A percentile compares a stretch with the other conserved stretches of the same genome.
Conservation (phyloP, 2,329 filamentous ascomycete species). For the Ascochyta koolunga region DNA sequence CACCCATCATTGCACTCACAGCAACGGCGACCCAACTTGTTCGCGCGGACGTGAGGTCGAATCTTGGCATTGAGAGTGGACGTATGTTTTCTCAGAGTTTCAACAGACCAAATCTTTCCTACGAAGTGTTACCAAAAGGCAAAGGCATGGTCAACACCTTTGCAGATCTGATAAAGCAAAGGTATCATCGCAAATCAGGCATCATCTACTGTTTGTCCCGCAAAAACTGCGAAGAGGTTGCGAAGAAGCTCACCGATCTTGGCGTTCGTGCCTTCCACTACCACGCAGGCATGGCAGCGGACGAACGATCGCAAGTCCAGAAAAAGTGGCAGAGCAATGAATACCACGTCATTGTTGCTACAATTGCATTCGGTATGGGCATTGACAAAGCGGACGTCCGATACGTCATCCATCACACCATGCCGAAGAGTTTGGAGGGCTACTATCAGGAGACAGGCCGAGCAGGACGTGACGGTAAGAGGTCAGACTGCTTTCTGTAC, state of each 20-base stretch:
- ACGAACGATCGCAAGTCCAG: conserved; percentile 74
- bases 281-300: conserved; percentile 76
- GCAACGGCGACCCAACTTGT: conserved; percentile 95
- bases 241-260: conserved; percentile 68
- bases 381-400: conserved; percentile 97
- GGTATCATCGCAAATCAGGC: conserved; percentile 75
- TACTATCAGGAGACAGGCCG: conserved; percentile 99
- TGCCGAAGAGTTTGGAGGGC: conserved; percentile 94
- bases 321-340: conserved; percentile 79
- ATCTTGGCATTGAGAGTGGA: conserved; percentile 81
- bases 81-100: conserved; percentile 89
- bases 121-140: conserved; percentile 78
- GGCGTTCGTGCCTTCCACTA: conserved; percentile 81
- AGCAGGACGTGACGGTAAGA: conserved; percentile 87
- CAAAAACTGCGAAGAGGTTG: conserved; percentile 80
- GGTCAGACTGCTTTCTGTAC: conserved; percentile 87
- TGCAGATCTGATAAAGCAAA: conserved; percentile 70
- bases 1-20: conserved; percentile 93
- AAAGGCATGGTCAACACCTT: conserved; percentile 63
- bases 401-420: conserved; percentile 90
- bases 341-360: conserved; percentile 91
- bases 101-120: conserved; percentile 92
- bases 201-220: conserved; percentile 94
- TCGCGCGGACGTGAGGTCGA: conserved; percentile 87
- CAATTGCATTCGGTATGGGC: conserved; percentile 99